phyloP scores from a whole-genome alignment of 805 yeast genomes.

The Komagataella kurtzmanii region DNA sequence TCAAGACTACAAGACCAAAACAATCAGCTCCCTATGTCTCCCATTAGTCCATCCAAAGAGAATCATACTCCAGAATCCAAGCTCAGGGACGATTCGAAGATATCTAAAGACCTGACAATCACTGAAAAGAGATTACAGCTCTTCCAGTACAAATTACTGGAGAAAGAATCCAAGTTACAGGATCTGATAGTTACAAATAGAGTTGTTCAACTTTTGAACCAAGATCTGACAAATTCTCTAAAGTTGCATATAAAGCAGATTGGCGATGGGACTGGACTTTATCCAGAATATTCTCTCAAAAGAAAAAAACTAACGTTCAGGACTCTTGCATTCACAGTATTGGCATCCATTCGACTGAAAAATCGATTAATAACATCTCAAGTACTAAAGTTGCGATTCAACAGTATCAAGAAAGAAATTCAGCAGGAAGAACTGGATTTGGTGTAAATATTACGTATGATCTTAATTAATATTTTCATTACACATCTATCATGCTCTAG shows the following conservation, averaged over 20 bases:
- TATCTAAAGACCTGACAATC: not conserved
- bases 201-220: not conserved
- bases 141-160: not conserved
- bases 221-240: not conserved
- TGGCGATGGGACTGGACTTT: not conserved
- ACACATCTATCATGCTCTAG: not conserved
- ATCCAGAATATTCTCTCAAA: not conserved
- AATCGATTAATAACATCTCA: slow-evolving; percentile 18
- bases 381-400: slow-evolving; percentile 1
- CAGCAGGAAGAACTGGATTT: not conserved
- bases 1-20: not conserved
- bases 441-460: not conserved
- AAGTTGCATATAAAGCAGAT: not conserved
- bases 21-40: not conserved
- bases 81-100: not conserved
- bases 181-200: not conserved
- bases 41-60: not conserved
- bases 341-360: slow-evolving; percentile 23
- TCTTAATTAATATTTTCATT: not conserved
- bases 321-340: slow-evolving; percentile 18
- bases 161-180: not conserved
- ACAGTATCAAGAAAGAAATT: not conserved
- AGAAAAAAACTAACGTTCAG: slow-evolving; percentile 12
- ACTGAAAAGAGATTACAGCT: not conserved
- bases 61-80: not conserved